Percentiles rank a stretch among this genome's conserved stretches.
phyloP scores from a whole-genome alignment of 768 basidiomycete genomes.

The Crepidotus variabilis region DNA sequence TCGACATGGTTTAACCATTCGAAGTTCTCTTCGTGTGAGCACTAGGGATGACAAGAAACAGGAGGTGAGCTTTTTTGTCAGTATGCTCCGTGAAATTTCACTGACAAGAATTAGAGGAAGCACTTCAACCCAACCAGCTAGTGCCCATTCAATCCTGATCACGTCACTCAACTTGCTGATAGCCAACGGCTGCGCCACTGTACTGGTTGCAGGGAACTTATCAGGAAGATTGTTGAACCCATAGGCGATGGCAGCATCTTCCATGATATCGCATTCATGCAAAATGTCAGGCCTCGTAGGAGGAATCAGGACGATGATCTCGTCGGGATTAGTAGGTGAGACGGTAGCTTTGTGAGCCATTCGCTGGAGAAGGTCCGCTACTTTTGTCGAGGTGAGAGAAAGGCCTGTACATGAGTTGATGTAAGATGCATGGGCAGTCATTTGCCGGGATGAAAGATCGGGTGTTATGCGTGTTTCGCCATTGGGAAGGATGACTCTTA shows the following conservation, averaged over 20 bases:
- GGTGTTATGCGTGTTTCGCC: slow-evolving; percentile 77
- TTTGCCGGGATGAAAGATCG: slow-evolving; percentile 68
- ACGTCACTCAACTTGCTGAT: slow-evolving; percentile 90
- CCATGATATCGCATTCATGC: slow-evolving; percentile 98
- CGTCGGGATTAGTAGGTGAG: slow-evolving; percentile 56
- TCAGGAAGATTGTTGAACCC: slow-evolving; percentile 96
- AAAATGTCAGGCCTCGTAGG: slow-evolving; percentile 97
- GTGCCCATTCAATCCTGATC: slow-evolving; percentile 85
- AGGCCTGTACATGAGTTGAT: slow-evolving; percentile 96
- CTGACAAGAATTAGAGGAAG: slow-evolving; percentile 89
- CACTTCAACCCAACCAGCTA: slow-evolving; percentile 95
- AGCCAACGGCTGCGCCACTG: slow-evolving; percentile 88
- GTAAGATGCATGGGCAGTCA: slow-evolving; percentile 80
- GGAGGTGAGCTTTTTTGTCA: background rate
- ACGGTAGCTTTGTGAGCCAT: slow-evolving; percentile 73
- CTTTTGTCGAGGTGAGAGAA: slow-evolving; percentile 57
- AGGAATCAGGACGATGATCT: slow-evolving; percentile 75
- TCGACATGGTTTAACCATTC: slow-evolving; percentile 86
- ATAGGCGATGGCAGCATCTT: slow-evolving; percentile 96
- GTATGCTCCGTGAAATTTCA: slow-evolving; percentile 4
- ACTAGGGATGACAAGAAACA: slow-evolving; percentile 43
- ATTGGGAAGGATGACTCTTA: slow-evolving; percentile 77
- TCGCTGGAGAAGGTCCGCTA: slow-evolving; percentile 68
- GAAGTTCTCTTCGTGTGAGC: slow-evolving; percentile 98
- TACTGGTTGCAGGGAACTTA: slow-evolving; percentile 89